Evolutionary conservation across 306 rosid species (phyloP).

Genomic region (Neltuma alba): DNA sequence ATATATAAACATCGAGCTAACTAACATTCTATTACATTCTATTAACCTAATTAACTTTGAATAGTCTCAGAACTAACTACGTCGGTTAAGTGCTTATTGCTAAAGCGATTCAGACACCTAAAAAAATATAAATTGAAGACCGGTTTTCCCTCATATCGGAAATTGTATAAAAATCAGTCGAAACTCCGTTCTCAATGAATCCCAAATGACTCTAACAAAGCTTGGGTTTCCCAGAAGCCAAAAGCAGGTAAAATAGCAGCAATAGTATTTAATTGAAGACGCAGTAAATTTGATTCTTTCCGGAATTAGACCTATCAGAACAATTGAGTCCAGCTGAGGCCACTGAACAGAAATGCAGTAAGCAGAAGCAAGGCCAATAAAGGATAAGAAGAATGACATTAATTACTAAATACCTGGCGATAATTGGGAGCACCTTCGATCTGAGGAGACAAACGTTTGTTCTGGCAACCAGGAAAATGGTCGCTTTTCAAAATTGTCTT

Average conservation of each 20-base stretch:
- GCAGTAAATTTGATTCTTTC: not conserved
- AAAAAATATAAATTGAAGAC: not conserved
- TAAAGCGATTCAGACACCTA: not conserved
- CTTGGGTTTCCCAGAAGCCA: not conserved
- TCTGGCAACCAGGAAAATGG: slow-evolving; percentile 97
- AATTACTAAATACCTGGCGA: slow-evolving; percentile 57
- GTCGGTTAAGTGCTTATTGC: not conserved
- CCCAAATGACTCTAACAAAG: not conserved
- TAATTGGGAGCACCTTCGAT: slow-evolving; percentile 97
- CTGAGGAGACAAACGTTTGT: slow-evolving; percentile 81
- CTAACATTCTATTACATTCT: not conserved
- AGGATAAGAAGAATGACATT: not conserved
- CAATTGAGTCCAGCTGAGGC: not conserved
- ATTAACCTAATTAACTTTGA: not conserved
- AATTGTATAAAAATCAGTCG: not conserved
- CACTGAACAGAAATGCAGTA: not conserved
- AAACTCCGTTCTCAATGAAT: not conserved
- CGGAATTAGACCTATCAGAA: not conserved
- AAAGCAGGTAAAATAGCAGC: not conserved
- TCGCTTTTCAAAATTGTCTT: slow-evolving; percentile 91
- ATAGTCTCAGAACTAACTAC: not conserved
- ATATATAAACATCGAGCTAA: not conserved
- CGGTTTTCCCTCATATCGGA: not conserved
- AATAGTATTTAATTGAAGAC: not conserved
- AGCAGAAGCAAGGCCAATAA: not conserved